phyloP scores from a whole-genome alignment of 371 early-diverging fungal species.

The Mortierella polycephala region DNA sequence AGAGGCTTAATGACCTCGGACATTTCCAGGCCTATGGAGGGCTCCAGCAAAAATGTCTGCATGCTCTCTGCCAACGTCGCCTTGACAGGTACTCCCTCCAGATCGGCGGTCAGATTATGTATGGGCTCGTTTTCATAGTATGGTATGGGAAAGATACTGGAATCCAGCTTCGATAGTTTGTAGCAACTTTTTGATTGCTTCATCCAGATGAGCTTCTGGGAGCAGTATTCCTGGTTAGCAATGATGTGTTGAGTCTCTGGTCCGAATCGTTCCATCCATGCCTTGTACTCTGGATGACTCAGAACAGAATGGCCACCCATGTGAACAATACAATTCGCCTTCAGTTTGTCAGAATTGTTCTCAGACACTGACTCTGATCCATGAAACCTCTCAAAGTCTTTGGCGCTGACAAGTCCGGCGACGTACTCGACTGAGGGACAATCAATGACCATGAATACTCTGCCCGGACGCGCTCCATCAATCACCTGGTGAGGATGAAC shows the following conservation, averaged over 20 bases:
- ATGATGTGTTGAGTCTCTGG: slow-evolving; percentile 77
- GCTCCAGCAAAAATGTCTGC: slow-evolving; percentile 53
- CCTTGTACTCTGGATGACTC: slow-evolving; percentile 70
- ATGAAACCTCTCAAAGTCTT: slow-evolving; percentile 59
- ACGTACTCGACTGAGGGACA: slow-evolving; percentile 80
- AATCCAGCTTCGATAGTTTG: slow-evolving; percentile 68
- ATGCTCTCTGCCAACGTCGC: slow-evolving; percentile 44
- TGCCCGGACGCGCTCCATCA: slow-evolving; percentile 65
- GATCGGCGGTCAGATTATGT: slow-evolving; percentile 23
- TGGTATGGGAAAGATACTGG: slow-evolving; percentile 73
- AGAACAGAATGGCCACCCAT: slow-evolving; percentile 75
- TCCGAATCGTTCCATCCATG: slow-evolving; percentile 82
- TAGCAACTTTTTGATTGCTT: slow-evolving; percentile 66
- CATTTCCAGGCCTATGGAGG: slow-evolving; percentile 36
- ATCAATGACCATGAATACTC: slow-evolving; percentile 86
- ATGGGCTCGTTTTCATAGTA: slow-evolving; percentile 62
- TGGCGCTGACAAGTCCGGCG: slow-evolving; percentile 59
- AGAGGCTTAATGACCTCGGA: slow-evolving; percentile 23
- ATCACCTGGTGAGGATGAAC: slow-evolving; percentile 82
- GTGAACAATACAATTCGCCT: slow-evolving; percentile 69
- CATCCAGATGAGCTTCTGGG: slow-evolving; percentile 69
- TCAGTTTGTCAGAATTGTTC: slow-evolving; percentile 13
- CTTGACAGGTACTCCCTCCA: slow-evolving; percentile 28
- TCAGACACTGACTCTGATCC: slow-evolving; percentile 4
- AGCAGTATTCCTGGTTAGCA: slow-evolving; percentile 63